A percentile compares a stretch with the other conserved stretches of the same genome.
These are phyloP conservation scores for Lactarius akahatsu DNA, from an alignment of 768 basidiomycete species.

Conservation along the genomic window DNA sequence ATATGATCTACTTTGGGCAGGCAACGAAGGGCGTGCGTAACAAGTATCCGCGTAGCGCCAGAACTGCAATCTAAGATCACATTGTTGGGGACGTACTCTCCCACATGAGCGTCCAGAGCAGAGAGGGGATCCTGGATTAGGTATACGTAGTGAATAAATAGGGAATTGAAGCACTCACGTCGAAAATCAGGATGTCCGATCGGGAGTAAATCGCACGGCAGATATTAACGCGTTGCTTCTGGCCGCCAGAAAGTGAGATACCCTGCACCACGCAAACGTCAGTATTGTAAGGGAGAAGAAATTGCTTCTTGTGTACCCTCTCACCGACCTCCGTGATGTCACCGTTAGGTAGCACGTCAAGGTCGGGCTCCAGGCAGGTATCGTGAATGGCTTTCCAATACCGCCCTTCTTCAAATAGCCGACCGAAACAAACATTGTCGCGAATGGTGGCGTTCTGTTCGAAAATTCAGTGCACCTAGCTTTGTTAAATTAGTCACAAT, in stretches of 20 bases:
- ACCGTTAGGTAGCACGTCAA: slow-evolving; percentile 72
- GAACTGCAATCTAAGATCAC: slow-evolving; percentile 63
- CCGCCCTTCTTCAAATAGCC: slow-evolving; percentile 72
- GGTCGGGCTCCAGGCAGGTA: slow-evolving; percentile 76
- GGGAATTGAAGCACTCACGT: slow-evolving; percentile 39
- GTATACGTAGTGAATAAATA: background rate
- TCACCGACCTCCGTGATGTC: slow-evolving; percentile 87
- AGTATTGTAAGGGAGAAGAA: background rate
- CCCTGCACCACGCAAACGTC: slow-evolving; percentile 43
- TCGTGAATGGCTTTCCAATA: slow-evolving; percentile 82
- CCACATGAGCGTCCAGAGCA: slow-evolving; percentile 90
- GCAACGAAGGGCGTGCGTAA: slow-evolving; percentile 91
- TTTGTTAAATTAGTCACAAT: slow-evolving; percentile 15
- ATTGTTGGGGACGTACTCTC: slow-evolving; percentile 82
- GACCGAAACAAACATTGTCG: slow-evolving; percentile 88
- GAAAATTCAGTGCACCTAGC: background rate
- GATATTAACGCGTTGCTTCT: slow-evolving; percentile 79
- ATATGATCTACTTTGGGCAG: slow-evolving; percentile 87
- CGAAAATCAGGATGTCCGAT: slow-evolving; percentile 85
- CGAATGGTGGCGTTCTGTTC: slow-evolving; percentile 75
- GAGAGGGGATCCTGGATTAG: slow-evolving; percentile 67
- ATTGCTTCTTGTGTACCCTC: slow-evolving; percentile 39
- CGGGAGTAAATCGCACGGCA: slow-evolving; percentile 85
- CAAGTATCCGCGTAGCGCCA: slow-evolving; percentile 80
- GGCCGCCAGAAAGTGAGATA: slow-evolving; percentile 86